Evolutionary conservation across 106 monocot species (phyloP).

Genomic region (Dioscorea alata): DNA sequence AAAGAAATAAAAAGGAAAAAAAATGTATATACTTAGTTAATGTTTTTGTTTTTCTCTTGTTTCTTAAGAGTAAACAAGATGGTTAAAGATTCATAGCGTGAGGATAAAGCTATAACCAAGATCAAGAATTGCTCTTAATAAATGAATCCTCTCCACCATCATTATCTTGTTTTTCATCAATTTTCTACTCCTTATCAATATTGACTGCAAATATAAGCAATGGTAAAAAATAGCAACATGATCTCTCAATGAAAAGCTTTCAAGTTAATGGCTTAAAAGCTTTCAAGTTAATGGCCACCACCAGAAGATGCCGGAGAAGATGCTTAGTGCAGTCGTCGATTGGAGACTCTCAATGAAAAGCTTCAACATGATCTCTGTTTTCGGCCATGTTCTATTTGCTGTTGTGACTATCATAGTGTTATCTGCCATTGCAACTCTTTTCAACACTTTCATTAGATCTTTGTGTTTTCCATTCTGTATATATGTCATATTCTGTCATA

Average conservation of each 20-base stretch:
- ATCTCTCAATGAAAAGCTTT: conserved; percentile 24
- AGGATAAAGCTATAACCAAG: conserved; percentile 47
- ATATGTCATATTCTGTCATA: no score
- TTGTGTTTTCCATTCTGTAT: neutral
- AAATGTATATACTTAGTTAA: neutral
- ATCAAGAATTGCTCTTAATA: conserved; percentile 27
- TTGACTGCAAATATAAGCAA: conserved; percentile 17
- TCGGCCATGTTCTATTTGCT: conserved; percentile 29
- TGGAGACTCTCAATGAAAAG: conserved; percentile 39
- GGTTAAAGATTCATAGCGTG: conserved; percentile 20
- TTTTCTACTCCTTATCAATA: conserved; percentile 14
- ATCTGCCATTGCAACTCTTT: conserved; percentile 24
- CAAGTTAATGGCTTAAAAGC: no score
- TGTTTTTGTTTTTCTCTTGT: no score
- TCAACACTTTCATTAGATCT: conserved; percentile 15
- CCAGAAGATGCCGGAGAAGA: conserved; percentile 31
- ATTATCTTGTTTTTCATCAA: conserved; percentile 14
- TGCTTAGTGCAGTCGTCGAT: conserved; percentile 18
- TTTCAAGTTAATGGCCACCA: conserved; percentile 28
- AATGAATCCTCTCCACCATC: conserved; percentile 30
- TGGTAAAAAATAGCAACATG: conserved; percentile 2
- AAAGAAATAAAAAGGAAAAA: neutral
- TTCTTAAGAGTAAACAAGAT: no score
- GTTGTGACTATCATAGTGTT: conserved; percentile 34
- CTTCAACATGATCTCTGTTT: conserved; percentile 19